A percentile compares a stretch with the other conserved stretches of the same genome.
These are phyloP conservation scores for Fraxinus paxiana DNA, from an alignment of 305 asterid species.

Conservation along the genomic window DNA sequence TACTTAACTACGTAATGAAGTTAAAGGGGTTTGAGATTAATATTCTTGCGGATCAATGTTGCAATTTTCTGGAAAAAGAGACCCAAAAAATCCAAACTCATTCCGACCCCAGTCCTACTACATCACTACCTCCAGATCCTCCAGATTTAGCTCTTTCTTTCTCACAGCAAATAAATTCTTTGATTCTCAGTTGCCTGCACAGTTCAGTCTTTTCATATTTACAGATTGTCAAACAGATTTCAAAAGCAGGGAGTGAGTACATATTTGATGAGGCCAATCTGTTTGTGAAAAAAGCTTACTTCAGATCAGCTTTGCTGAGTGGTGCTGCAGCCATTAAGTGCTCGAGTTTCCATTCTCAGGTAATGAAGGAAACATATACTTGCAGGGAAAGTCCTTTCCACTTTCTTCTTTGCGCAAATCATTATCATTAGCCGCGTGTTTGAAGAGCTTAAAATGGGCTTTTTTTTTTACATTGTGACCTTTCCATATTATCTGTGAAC, in stretches of 20 bases:
- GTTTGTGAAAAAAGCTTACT: not conserved
- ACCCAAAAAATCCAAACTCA: not conserved
- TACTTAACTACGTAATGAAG: not conserved
- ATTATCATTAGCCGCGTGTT: not conserved
- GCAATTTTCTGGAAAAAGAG: not conserved
- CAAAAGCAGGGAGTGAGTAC: not conserved
- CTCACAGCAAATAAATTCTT: not conserved
- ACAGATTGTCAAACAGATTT: not conserved
- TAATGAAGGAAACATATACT: not conserved
- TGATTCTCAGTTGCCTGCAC: not conserved
- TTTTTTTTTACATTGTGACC: not conserved
- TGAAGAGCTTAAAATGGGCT: not conserved
- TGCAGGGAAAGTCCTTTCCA: not conserved
- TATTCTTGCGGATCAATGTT: not conserved
- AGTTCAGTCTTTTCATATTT: not conserved
- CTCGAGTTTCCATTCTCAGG: not conserved
- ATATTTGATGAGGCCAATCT: not conserved
- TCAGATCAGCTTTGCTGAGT: not conserved
- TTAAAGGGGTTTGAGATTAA: not conserved
- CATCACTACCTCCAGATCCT: not conserved
- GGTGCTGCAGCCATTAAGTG: not conserved
- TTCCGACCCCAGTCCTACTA: not conserved
- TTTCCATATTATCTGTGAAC: not conserved
- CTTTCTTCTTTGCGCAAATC: not conserved
- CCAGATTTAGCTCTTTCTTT: not conserved